These are phyloP conservation scores for Xylariaceae sp. DNA, from an alignment of 2,329 filamentous ascomycete species.

Conservation along the genomic window DNA sequence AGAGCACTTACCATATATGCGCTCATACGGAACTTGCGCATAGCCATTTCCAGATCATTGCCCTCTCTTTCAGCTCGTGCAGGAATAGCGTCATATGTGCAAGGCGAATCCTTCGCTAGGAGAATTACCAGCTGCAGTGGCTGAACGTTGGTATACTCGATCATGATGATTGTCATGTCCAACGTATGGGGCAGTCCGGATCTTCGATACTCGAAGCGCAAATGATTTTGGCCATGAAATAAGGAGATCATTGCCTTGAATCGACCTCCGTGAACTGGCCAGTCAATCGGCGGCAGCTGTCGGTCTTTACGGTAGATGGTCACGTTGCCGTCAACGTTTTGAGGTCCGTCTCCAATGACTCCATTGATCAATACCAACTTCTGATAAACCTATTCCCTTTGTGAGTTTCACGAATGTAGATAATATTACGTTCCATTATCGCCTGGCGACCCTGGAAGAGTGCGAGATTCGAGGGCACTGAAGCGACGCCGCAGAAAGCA, in stretches of 20 bases:
- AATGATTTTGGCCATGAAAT: slow-evolving; percentile 81
- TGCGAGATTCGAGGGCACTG: not conserved
- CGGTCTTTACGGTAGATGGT: slow-evolving; percentile 81
- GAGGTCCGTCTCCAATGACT: slow-evolving; percentile 68
- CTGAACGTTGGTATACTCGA: slow-evolving; percentile 72
- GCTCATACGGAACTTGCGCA: slow-evolving; percentile 89
- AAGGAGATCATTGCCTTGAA: slow-evolving; percentile 92
- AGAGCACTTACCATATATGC: slow-evolving; percentile 53
- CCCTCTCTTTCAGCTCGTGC: slow-evolving; percentile 74
- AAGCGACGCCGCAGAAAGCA: not conserved
- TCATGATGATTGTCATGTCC: slow-evolving; percentile 79
- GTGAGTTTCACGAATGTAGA: slow-evolving; percentile 4
- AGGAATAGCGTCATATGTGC: slow-evolving; percentile 77
- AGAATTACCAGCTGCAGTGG: slow-evolving; percentile 88
- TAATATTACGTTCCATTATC: too few species aligned
- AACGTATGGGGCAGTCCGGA: slow-evolving; percentile 71
- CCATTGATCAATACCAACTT: slow-evolving; percentile 82
- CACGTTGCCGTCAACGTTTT: slow-evolving; percentile 72
- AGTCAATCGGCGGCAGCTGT: slow-evolving; percentile 73
- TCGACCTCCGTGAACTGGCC: slow-evolving; percentile 84
- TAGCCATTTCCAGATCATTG: slow-evolving; percentile 73
- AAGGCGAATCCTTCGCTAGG: slow-evolving; percentile 81
- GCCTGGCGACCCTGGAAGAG: too few species aligned
- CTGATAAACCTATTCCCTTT: slow-evolving; percentile 70
- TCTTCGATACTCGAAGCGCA: slow-evolving; percentile 84